Conservation (phyloP, 73 alveolate genomes). For the Breviolum minutum region DNA sequence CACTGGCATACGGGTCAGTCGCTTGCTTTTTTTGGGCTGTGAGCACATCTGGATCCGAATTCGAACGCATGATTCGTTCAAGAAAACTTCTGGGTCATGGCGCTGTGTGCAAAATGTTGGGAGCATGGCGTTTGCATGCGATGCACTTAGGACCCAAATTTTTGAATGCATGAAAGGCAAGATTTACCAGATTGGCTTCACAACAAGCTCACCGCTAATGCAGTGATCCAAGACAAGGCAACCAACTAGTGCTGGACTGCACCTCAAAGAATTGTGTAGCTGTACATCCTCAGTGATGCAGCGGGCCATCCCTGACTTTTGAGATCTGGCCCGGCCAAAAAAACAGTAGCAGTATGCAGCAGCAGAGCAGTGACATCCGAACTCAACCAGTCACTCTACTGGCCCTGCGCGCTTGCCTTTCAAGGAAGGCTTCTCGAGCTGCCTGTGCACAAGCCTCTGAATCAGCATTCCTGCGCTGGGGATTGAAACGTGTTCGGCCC, state of each 20-base stretch:
- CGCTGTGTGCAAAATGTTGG: not conserved
- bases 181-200: too few species aligned
- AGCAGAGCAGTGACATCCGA: not conserved
- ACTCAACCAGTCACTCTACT: constrained; percentile 53
- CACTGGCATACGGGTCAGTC: too few species aligned
- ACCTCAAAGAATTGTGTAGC: constrained; percentile 1
- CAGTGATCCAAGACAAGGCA: constrained; percentile 27
- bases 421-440: constrained; percentile 86
- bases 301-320: constrained; percentile 20
- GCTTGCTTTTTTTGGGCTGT: not conserved
- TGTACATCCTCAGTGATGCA: constrained; percentile 25
- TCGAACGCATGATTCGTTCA: constrained; percentile 2
- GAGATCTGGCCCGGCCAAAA: not conserved
- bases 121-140: constrained; percentile 26
- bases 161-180: too few species aligned
- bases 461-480: constrained; percentile 34
- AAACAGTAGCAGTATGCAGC: too few species aligned
- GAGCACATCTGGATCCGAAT: constrained; percentile 11
- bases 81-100: not conserved
- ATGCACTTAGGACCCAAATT: constrained; percentile 1
- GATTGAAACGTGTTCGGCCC: constrained; percentile 55
- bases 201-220: not conserved
- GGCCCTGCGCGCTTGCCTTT: constrained; percentile 57
- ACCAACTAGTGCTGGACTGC: constrained; percentile 23
- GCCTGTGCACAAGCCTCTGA: constrained; percentile 63